Evolutionary conservation across 2,329 filamentous ascomycete species (phyloP).

Genomic region (Botrytis pseudocinerea): DNA sequence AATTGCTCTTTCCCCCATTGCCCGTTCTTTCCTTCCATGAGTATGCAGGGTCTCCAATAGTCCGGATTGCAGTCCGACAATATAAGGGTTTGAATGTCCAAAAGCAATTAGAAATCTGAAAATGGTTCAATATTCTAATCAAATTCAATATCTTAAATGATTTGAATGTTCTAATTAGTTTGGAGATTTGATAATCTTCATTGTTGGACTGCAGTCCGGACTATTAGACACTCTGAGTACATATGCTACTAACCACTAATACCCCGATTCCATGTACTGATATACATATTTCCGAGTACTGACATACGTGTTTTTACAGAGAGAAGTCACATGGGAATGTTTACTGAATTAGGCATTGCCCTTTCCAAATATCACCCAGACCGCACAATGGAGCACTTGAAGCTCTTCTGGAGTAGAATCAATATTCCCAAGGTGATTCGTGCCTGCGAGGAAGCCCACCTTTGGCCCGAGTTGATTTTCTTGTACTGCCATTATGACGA

Average conservation of each 20-base stretch:
- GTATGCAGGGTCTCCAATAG: too few relatives aligned
- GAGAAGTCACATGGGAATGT: conserved; percentile 88
- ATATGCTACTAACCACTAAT: conserved; percentile 1
- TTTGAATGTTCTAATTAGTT: too few relatives aligned
- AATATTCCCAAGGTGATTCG: conserved; percentile 97
- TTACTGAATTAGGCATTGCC: conserved; percentile 89
- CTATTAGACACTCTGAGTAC: too few relatives aligned
- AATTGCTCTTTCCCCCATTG: not conserved
- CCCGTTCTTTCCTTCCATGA: not conserved
- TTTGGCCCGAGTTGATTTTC: conserved; percentile 98
- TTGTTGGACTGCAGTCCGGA: too few relatives aligned
- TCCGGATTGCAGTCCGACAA: too few relatives aligned
- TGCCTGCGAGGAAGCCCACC: conserved; percentile 87
- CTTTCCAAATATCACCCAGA: conserved; percentile 94
- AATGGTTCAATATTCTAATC: too few relatives aligned
- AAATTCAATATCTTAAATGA: too few relatives aligned
- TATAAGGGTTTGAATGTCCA: too few relatives aligned
- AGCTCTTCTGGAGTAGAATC: conserved; percentile 97
- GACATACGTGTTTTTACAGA: conserved; percentile 47
- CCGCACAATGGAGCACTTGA: conserved; percentile 96
- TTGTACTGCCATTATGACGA: conserved; percentile 98
- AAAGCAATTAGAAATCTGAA: too few relatives aligned
- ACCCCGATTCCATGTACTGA: not conserved
- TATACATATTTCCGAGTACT: not conserved
- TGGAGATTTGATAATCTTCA: too few relatives aligned